Evolutionary conservation across 148 eudicot genomes (phyloP).

Genomic region (Tetragonia tetragonoides): DNA sequence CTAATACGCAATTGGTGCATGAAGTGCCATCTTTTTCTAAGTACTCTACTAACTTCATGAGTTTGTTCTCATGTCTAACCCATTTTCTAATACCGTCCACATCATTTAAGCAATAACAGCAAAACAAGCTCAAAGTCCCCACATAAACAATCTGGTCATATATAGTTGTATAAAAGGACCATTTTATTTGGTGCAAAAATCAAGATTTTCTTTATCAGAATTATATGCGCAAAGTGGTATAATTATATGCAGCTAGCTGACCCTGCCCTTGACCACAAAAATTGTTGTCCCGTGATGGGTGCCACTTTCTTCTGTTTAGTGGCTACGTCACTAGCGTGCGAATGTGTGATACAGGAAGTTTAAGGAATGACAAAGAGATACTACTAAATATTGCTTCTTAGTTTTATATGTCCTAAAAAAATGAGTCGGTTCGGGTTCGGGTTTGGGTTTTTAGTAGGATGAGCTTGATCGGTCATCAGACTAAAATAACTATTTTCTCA

Average conservation of each 20-base stretch:
- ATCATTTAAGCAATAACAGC: neutral
- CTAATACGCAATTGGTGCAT: too few species aligned
- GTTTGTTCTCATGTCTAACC: neutral
- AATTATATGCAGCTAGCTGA: neutral
- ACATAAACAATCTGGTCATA: constrained; percentile 4
- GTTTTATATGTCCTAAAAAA: too few species aligned
- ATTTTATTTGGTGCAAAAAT: neutral
- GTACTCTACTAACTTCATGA: neutral
- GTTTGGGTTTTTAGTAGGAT: too few species aligned
- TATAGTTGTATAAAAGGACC: neutral
- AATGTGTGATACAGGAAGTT: too few species aligned
- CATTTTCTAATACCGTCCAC: neutral
- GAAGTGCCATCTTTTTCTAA: neutral
- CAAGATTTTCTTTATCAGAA: constrained; percentile 1
- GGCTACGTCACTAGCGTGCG: neutral
- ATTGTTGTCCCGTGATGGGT: constrained; percentile 4
- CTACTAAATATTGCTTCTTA: too few species aligned
- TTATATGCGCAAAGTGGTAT: neutral
- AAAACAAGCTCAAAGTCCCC: neutral
- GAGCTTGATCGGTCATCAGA: too few species aligned
- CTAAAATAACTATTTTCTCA: too few species aligned
- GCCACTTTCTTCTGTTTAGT: constrained; percentile 8
- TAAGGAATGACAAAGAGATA: too few species aligned
- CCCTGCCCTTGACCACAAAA: constrained; percentile 8
- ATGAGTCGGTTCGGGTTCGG: too few species aligned